phyloP scores from a whole-genome alignment of 192 early-diverging fungal species.

The Podochytrium sp. region DNA sequence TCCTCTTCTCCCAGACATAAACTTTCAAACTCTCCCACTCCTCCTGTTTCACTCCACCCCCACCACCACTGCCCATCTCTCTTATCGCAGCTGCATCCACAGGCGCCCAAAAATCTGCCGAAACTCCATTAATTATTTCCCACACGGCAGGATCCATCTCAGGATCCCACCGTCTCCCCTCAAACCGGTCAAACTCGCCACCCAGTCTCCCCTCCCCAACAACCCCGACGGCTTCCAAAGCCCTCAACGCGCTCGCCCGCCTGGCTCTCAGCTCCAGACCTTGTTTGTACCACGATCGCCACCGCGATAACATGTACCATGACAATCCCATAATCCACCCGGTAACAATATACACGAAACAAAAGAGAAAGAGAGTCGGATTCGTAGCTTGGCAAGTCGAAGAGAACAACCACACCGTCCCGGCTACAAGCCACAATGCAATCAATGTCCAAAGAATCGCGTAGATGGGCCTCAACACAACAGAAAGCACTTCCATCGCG shows the following conservation, averaged over 20 bases:
- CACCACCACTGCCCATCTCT: background rate
- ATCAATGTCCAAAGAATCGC: conserved; percentile 16
- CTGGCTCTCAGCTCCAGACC: background rate
- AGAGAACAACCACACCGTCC: conserved; percentile 9
- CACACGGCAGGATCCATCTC: conserved; percentile 11
- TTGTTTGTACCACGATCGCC: conserved; percentile 16
- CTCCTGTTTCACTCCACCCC: conserved; percentile 11
- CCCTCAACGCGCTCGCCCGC: background rate
- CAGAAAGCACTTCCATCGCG: background rate
- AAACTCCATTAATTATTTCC: background rate
- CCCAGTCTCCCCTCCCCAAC: background rate
- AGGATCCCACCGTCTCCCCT: background rate
- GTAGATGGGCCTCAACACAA: background rate
- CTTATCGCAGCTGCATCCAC: background rate
- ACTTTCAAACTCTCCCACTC: conserved; percentile 15
- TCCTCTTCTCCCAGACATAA: background rate
- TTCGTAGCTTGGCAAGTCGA: conserved; percentile 3
- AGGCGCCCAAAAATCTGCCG: conserved; percentile 17
- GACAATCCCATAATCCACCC: conserved; percentile 6
- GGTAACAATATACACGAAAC: background rate
- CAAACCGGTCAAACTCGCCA: background rate
- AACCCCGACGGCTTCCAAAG: background rate
- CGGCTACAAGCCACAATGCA: conserved; percentile 9
- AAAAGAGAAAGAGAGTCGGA: conserved; percentile 1
- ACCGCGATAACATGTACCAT: conserved; percentile 13